These are phyloP conservation scores for Nakaseomyces sp. DNA, from an alignment of 1,139 yeast species.

Conservation along the genomic window DNA sequence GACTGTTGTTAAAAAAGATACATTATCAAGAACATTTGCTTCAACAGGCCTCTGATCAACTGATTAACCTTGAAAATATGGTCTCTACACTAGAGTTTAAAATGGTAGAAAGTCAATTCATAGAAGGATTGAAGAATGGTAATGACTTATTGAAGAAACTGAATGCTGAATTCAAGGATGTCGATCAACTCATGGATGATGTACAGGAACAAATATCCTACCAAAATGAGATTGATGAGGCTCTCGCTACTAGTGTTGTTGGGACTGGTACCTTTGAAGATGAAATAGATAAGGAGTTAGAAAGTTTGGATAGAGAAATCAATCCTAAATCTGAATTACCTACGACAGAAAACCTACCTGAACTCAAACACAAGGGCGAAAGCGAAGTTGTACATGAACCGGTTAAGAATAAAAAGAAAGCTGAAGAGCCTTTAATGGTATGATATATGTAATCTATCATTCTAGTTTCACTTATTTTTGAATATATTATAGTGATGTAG, in stretches of 20 bases:
- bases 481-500: too few relatives aligned
- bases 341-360: slow-evolving; percentile 19
- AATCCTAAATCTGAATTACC: slow-evolving; percentile 18
- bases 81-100: slow-evolving; percentile 80
- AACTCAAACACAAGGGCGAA: not conserved
- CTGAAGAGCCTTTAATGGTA: not conserved
- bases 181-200: slow-evolving; percentile 79
- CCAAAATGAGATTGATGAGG: slow-evolving; percentile 56
- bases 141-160: slow-evolving; percentile 63
- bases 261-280: slow-evolving; percentile 40
- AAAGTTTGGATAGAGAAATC: slow-evolving; percentile 36
- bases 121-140: slow-evolving; percentile 73
- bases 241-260: slow-evolving; percentile 38
- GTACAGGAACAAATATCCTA: slow-evolving; percentile 71
- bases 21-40: slow-evolving; percentile 73
- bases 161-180: slow-evolving; percentile 68
- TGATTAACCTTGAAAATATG: slow-evolving; percentile 65
- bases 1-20: slow-evolving; percentile 62
- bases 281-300: slow-evolving; percentile 50
- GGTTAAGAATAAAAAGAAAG: not conserved
- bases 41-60: slow-evolving; percentile 62
- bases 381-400: not conserved
- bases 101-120: slow-evolving; percentile 73
- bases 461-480: too few relatives aligned
- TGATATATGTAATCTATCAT: not conserved